Evolutionary conservation across 2,329 filamentous ascomycete genomes (phyloP).

Genomic region (Sporothrix brasiliensis): DNA sequence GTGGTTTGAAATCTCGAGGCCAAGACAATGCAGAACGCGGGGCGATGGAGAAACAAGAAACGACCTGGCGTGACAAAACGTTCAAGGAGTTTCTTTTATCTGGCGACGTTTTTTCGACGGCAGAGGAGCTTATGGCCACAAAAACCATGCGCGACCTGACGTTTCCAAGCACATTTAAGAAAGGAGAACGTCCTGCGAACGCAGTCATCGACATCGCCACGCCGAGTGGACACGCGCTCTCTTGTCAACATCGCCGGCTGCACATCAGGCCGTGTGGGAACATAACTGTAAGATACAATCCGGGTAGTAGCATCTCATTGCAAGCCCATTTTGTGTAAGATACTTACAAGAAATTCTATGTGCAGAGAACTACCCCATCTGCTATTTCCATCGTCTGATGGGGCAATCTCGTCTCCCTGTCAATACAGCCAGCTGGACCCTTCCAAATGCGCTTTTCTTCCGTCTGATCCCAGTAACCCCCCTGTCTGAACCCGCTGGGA

Average conservation of each 20-base stretch:
- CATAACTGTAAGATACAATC: too few relatives aligned
- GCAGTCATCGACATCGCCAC: background rate
- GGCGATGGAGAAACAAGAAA: background rate
- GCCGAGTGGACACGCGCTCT: background rate
- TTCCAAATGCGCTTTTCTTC: constrained; percentile 10
- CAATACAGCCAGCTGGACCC: background rate
- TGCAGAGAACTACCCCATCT: background rate
- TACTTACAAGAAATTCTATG: too few relatives aligned
- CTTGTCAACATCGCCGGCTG: background rate
- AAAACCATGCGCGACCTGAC: background rate
- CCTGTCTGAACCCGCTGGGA: background rate
- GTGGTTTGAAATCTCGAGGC: background rate
- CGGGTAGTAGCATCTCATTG: too few relatives aligned
- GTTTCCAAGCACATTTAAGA: background rate
- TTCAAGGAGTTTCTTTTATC: background rate
- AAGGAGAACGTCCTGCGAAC: constrained; percentile 10
- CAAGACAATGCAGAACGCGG: constrained; percentile 11
- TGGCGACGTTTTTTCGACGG: background rate
- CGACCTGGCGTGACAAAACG: background rate
- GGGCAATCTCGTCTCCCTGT: constrained; percentile 4
- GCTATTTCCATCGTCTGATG: constrained; percentile 8
- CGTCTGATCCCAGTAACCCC: constrained; percentile 13
- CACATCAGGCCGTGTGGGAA: background rate
- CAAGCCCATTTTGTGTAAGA: too few relatives aligned
- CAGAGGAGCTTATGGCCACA: background rate